Conservation (phyloP, 1,284 basidiomycete species). For the Cutaneotrichosporon sp. region DNA sequence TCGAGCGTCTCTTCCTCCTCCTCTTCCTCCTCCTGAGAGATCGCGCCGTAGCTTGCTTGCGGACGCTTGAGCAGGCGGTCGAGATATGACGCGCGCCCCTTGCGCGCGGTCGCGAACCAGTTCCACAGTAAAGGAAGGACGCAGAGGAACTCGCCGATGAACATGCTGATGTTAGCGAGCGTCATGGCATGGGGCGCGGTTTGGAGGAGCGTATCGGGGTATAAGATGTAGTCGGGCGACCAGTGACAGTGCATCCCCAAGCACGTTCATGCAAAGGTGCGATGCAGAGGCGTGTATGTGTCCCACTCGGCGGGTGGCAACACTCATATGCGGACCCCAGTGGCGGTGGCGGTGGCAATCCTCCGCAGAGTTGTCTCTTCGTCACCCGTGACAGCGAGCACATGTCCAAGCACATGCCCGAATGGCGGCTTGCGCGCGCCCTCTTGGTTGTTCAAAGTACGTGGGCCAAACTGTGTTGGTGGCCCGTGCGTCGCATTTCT, state of each 20-base stretch:
- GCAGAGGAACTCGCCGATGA: constrained; percentile 89
- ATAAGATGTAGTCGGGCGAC: not conserved
- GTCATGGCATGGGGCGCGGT: not conserved
- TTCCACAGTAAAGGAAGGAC: constrained; percentile 77
- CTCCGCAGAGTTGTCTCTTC: not conserved
- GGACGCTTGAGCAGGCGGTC: constrained; percentile 9
- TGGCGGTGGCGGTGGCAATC: not conserved
- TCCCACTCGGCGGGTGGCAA: not conserved
- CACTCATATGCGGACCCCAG: not conserved
- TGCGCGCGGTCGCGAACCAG: constrained; percentile 12
- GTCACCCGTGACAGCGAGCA: not conserved
- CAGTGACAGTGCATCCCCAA: not conserved
- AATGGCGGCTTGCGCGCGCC: not conserved
- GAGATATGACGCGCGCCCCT: constrained; percentile 13
- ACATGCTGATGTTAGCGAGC: constrained; percentile 46
- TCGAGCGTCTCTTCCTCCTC: constrained; percentile 33
- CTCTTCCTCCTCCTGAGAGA: constrained; percentile 13
- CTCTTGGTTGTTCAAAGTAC: not conserved
- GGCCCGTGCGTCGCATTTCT: not conserved
- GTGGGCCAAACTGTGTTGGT: not conserved
- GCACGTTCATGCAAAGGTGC: not conserved
- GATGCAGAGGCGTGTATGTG: not conserved
- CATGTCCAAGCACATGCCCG: not conserved
- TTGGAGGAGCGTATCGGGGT: not conserved
- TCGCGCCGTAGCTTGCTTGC: constrained; percentile 9